phyloP scores from a whole-genome alignment of 106 monocot genomes.

The Chionographis japonica region DNA sequence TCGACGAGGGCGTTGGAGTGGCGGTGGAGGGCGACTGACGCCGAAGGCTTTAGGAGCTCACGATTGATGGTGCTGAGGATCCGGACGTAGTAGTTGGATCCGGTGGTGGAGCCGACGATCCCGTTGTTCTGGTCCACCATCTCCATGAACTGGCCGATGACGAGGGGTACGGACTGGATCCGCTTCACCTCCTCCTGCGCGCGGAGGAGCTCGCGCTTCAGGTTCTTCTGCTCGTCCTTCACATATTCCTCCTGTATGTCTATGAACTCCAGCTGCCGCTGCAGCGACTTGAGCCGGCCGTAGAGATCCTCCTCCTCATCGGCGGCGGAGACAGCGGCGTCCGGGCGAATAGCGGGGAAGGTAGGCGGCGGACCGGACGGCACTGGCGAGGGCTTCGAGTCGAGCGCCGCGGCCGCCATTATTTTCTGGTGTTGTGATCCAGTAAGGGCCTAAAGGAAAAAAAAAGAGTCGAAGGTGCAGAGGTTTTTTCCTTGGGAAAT shows the following conservation, averaged over 20 bases:
- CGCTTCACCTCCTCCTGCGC: conserved; percentile 99
- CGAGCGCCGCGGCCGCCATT: conserved; percentile 35
- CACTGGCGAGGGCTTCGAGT: conserved; percentile 30
- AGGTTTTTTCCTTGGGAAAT: no score
- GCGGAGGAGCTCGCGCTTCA: conserved; percentile 92
- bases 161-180: conserved; percentile 96
- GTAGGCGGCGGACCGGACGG: conserved; percentile 24
- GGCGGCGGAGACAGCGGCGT: conserved; percentile 4
- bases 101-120: conserved; percentile 95
- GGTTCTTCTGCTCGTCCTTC: conserved; percentile 99
- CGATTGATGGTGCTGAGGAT: conserved; percentile 92
- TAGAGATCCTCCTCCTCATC: conserved; percentile 81
- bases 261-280: conserved; percentile 90
- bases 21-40: conserved; percentile 88
- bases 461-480: no score
- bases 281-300: conserved; percentile 73
- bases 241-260: conserved; percentile 98
- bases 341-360: conserved; percentile 22
- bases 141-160: conserved; percentile 99
- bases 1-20: conserved; percentile 98
- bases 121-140: conserved; percentile 99
- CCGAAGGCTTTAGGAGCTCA: conserved; percentile 90
- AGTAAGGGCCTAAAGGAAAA: no score
- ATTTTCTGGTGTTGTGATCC: no score
- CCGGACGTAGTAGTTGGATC: conserved; percentile 94